A percentile compares a stretch with the other conserved stretches of the same genome.
phyloP scores from a whole-genome alignment of 73 alveolate genomes.

The Breviolum minutum region DNA sequence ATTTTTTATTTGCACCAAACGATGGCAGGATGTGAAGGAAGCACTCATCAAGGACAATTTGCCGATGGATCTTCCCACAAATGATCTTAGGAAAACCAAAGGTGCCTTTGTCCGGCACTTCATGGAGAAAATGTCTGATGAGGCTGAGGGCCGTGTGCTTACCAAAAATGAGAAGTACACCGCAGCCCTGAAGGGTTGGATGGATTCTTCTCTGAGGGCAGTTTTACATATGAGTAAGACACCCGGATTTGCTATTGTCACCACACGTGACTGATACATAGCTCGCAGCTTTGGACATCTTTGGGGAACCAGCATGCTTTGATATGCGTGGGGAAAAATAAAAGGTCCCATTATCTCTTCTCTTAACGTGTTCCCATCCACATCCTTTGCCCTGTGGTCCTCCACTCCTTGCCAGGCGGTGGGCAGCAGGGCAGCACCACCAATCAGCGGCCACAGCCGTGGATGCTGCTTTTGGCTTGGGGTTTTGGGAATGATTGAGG shows the following conservation, averaged over 20 bases:
- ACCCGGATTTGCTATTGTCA: neutral
- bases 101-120: neutral
- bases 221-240: neutral
- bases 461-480: neutral
- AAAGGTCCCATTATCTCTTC: neutral
- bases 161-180: neutral
- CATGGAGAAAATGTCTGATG: neutral
- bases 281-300: neutral
- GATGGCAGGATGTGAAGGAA: neutral
- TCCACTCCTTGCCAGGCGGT: too few species aligned
- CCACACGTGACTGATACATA: neutral
- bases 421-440: neutral
- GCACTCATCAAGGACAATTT: neutral
- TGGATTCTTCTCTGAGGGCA: neutral
- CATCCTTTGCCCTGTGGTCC: too few species aligned
- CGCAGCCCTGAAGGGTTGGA: neutral
- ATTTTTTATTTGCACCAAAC: neutral
- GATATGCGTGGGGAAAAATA: neutral
- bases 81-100: conserved; percentile 2
- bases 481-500: neutral
- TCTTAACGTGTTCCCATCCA: neutral
- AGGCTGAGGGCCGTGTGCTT: neutral
- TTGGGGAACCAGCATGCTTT: neutral
- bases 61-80: neutral
- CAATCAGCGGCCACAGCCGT: neutral